Evolutionary conservation across 345 rosid genomes (phyloP), one percentile per base, ranked within the genome.

Genomic region (Eucalyptus guilfoylei): DNA sequence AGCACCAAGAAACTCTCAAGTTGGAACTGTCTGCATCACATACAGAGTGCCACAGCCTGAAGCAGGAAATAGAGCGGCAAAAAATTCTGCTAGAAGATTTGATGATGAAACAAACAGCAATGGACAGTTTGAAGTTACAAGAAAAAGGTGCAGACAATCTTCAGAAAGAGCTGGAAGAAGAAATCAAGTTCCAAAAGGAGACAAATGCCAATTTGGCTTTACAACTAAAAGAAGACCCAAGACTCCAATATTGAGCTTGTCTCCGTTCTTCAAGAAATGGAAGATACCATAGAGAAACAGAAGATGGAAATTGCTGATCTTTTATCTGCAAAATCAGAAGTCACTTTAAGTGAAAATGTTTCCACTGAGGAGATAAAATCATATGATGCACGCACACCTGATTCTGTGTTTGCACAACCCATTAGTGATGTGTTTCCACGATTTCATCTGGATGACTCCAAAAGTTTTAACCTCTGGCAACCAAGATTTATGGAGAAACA

Each of bases 171-270:
- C 80, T 95, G 91, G 95, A 94, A 91, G 92, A 90, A 87, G 96
- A 95, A 92, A 45, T 92, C 37, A 93, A 92, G 92, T 94, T 93
- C 91, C 96, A 91, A 87, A 95, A 92, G 88, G 97, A 94, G 85
- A 92, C 92, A 48, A 94, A 92, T 87, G 91, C 94, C 83, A 88
- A 93, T 92, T 92, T 95, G 88, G 91, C 91, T 24, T 58, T 91
- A 76, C 97, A 93, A 94, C 92, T 95, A 37, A 87, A n/a, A 93
- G 88, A 94, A 93, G 92, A 93, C 96, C 21, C 97, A 95, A 89
- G 95, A 95, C 87, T 93, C 97, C 55, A 95, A 95, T 88, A 89
- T 95, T 42, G 97, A 95, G 91, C 95, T 95, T 87, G 92, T 95
- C 88, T 93, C 95, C 50, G 87, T 94, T 87, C 97, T 95, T 88